Evolutionary conservation across 1,284 basidiomycete genomes (phyloP).

Genomic region (Tylopilus orsonianus): DNA sequence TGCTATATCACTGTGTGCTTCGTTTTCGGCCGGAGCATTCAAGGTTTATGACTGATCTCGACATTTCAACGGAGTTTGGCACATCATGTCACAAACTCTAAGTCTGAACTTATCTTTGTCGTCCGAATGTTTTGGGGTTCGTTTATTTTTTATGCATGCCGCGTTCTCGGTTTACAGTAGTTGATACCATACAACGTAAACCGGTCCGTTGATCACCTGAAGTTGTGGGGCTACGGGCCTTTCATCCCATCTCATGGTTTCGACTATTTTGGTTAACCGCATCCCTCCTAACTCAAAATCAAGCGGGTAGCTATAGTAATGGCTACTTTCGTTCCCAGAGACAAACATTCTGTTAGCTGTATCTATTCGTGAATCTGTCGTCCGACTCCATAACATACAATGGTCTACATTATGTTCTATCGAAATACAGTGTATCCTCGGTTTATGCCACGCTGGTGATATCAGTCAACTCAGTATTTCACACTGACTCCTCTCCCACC

Average conservation of each 20-base stretch:
- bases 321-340: not conserved
- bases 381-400: not conserved
- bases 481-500: not conserved
- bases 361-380: not conserved
- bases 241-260: not conserved
- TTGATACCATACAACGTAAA: too few relatives aligned
- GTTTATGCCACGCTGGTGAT: not conserved
- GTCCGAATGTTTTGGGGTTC: not conserved
- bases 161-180: too few relatives aligned
- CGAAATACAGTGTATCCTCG: not conserved
- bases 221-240: too few relatives aligned
- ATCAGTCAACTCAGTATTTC: not conserved
- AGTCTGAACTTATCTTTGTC: not conserved
- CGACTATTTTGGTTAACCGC: not conserved
- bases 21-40: slow-evolving; percentile 11
- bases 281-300: too few relatives aligned
- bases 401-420: not conserved
- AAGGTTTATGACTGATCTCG: slow-evolving; percentile 7
- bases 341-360: not conserved
- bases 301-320: not conserved
- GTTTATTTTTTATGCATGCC: not conserved
- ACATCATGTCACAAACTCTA: not conserved
- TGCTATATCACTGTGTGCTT: too few relatives aligned
- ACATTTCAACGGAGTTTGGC: not conserved
- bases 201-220: too few relatives aligned